Evolutionary conservation across 2,329 filamentous ascomycete species (phyloP).

Genomic region (Talaromyces sp.): DNA sequence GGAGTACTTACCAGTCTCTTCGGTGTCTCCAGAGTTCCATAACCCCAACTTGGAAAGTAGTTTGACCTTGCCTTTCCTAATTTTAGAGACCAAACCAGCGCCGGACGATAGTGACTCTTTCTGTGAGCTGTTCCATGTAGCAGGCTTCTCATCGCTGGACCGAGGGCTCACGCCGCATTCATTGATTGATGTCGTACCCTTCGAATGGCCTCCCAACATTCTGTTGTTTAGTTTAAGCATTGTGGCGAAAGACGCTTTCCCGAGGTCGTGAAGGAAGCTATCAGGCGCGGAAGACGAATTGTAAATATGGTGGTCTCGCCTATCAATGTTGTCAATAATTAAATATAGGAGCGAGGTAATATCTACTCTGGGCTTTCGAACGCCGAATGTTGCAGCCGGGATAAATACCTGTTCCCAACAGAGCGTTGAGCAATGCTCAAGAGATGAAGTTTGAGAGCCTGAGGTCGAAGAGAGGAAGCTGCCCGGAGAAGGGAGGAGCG

Average conservation of each 20-base stretch:
- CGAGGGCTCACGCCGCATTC: constrained; percentile 22
- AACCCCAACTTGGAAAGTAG: constrained; percentile 38
- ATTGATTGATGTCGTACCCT: constrained; percentile 26
- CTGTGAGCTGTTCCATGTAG: constrained; percentile 14
- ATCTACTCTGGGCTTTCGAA: background rate
- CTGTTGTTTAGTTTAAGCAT: constrained; percentile 24
- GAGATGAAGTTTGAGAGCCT: background rate
- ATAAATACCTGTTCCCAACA: background rate
- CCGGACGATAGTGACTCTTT: background rate
- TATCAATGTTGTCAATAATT: constrained; percentile 1
- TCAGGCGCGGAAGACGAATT: background rate
- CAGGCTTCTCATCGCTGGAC: constrained; percentile 23
- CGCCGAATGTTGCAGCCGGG: background rate
- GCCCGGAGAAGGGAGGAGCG: background rate
- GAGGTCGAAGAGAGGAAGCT: background rate
- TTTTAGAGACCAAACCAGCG: constrained; percentile 20
- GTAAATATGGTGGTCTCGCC: background rate
- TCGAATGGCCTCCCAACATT: constrained; percentile 29
- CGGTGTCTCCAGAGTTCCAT: constrained; percentile 20
- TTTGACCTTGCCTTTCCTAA: constrained; percentile 39
- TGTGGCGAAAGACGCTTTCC: background rate
- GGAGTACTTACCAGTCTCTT: constrained; percentile 1
- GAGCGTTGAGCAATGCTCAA: background rate
- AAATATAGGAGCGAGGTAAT: background rate
- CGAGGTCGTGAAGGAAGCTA: background rate